Conservation (phyloP, 176 grass and related monocot genomes). For the Oropetium thomaeum region DNA sequence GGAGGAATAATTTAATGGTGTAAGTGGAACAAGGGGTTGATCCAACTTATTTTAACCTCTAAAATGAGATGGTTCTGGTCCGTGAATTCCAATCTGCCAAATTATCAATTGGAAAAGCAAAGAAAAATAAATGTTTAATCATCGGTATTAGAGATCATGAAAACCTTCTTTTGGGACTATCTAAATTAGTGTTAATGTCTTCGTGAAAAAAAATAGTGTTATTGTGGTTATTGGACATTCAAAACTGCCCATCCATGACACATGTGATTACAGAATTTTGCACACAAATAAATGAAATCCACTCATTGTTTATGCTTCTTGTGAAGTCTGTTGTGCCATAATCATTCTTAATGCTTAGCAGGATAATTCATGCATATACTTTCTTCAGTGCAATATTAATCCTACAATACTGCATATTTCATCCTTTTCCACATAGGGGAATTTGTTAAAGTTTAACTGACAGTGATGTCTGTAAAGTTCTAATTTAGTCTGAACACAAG, state of each 20-base stretch:
- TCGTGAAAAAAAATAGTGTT: neutral
- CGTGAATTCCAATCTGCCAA: neutral
- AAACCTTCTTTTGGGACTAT: neutral
- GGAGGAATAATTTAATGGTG: neutral
- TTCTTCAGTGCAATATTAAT: neutral
- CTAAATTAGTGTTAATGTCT: neutral
- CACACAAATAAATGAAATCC: neutral
- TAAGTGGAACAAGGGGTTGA: neutral
- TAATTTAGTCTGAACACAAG: neutral
- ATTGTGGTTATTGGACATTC: neutral
- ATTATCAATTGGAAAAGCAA: neutral
- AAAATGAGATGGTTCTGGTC: neutral
- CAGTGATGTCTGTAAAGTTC: neutral
- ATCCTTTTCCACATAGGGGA: neutral
- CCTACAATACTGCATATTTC: neutral
- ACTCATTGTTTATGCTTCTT: neutral
- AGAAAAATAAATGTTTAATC: neutral
- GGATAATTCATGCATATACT: neutral
- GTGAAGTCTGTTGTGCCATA: neutral
- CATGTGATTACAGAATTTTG: neutral
- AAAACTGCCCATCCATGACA: neutral
- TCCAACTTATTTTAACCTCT: slow-evolving; percentile 7
- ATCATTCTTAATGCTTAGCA: neutral
- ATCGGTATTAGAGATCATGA: neutral
- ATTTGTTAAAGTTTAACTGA: neutral